Percentiles rank a stretch among this genome's conserved stretches.
Evolutionary conservation across 768 basidiomycete genomes (phyloP).

Genomic region (Leccinellum rugosiceps): DNA sequence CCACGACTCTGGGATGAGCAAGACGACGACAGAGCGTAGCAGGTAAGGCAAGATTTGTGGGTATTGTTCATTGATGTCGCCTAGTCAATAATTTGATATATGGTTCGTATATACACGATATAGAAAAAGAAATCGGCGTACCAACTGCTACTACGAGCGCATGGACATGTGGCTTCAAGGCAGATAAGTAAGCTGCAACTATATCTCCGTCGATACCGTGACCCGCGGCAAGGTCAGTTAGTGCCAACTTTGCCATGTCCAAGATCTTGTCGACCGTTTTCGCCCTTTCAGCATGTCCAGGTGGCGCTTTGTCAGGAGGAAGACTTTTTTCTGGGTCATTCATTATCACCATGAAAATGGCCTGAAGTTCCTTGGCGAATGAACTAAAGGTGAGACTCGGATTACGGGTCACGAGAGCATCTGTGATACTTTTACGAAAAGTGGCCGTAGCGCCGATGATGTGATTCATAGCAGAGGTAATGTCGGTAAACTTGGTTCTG

Average conservation of each 20-base stretch:
- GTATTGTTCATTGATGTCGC: no score
- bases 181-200: not conserved
- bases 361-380: slow-evolving; percentile 6
- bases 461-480: slow-evolving; percentile 5
- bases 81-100: not conserved
- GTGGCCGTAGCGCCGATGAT: slow-evolving; percentile 9
- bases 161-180: slow-evolving; percentile 10
- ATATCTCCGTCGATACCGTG: slow-evolving; percentile 5
- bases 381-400: slow-evolving; percentile 5
- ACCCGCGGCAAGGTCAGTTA: not conserved
- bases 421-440: no score
- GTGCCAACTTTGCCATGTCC: no score
- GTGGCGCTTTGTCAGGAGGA: no score
- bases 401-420: not conserved
- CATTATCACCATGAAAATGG: not conserved
- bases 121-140: not conserved
- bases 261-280: no score
- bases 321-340: not conserved
- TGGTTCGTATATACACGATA: not conserved
- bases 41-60: slow-evolving; percentile 3
- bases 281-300: no score
- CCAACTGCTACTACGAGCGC: slow-evolving; percentile 7
- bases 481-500: slow-evolving; percentile 6
- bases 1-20: slow-evolving; percentile 15
- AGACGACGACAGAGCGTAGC: not conserved